Base-by-base conservation (phyloP, 306 rosid genomes). In the Acmispon strigosus region DNA sequence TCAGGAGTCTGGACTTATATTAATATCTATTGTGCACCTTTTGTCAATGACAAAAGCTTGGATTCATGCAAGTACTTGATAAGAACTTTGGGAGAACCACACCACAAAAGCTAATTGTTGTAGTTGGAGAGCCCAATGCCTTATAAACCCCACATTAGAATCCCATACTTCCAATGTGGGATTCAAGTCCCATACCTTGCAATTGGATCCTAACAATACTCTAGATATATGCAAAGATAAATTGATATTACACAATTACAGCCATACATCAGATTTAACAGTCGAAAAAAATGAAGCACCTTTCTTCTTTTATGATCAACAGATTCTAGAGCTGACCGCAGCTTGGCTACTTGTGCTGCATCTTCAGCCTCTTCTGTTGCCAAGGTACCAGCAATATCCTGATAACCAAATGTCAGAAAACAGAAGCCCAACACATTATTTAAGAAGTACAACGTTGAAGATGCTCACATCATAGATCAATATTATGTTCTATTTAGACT, bases 341-440 rank as follows among this genome's bases (percentile, higher is more conserved):
- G 64, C 83, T 94, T 94, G 0, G 90, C 86, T 43, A 94, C 98
- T 80, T 87, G 98, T 58, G 95, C 83, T 42, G 85, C 86, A 74
- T 90, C 92, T 69, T 87, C 96, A 44, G 97, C 98, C 75, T 81
- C 89, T 82, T 94, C 98, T 27, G 89, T 86, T 7, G 98, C 96
- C 89, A 94, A 87, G 65, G 98, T 94, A 62, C 98, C 98, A 66
- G 98, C 96, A 89, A 90, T 90, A 81, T 94, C 98, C 98, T 94
- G 85, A 73, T 57, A 76, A 39, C 70, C 76, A 34, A 79, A 58
- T 73, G 76, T 69, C 56, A 69, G 15, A 55, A 47, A 74, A 43
- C 41, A 73, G 12, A 52, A 11, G 18, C 39, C n/a, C 15, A 32
- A 53, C 24, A 62, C 29, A 60, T 43, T 65, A 80, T 56, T 60